Evolutionary conservation across 2,329 filamentous ascomycete species (phyloP).

Genomic region (Penicillium freii): DNA sequence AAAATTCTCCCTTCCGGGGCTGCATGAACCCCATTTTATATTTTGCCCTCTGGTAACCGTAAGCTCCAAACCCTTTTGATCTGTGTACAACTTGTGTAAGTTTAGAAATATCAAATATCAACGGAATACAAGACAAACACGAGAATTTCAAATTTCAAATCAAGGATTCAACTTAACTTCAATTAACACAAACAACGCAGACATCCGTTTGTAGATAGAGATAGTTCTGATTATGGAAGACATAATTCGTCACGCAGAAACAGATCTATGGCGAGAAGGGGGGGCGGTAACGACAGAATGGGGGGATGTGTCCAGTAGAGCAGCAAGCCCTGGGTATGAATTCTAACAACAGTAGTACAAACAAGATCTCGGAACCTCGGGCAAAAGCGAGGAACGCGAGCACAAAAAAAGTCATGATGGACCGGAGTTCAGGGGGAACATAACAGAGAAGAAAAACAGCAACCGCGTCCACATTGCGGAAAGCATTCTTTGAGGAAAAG

Average conservation of each 20-base stretch:
- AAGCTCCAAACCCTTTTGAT: not conserved
- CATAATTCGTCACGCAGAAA: conserved; percentile 10
- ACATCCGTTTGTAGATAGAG: conserved; percentile 1
- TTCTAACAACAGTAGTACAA: conserved; percentile 16
- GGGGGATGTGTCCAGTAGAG: not conserved
- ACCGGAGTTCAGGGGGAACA: not conserved
- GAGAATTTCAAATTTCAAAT: not conserved
- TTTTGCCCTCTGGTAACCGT: not conserved
- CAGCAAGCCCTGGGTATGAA: conserved; percentile 12
- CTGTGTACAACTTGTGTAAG: not conserved
- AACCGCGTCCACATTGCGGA: not conserved
- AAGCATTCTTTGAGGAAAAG: conserved; percentile 2
- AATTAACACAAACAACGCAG: not conserved
- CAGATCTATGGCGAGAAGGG: not conserved
- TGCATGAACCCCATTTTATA: not conserved
- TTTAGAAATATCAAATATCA: not conserved
- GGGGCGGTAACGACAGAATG: conserved; percentile 8
- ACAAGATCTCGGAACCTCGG: not conserved
- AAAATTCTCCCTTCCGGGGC: not conserved
- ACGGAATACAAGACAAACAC: not conserved
- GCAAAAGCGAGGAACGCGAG: not conserved
- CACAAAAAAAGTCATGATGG: not conserved
- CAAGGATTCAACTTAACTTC: not conserved
- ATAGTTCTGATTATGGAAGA: conserved; percentile 10
- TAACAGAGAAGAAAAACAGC: not conserved